These are phyloP conservation scores for Fusarium pininemorale DNA, from an alignment of 2,329 filamentous ascomycete genomes.

Conservation along the genomic window DNA sequence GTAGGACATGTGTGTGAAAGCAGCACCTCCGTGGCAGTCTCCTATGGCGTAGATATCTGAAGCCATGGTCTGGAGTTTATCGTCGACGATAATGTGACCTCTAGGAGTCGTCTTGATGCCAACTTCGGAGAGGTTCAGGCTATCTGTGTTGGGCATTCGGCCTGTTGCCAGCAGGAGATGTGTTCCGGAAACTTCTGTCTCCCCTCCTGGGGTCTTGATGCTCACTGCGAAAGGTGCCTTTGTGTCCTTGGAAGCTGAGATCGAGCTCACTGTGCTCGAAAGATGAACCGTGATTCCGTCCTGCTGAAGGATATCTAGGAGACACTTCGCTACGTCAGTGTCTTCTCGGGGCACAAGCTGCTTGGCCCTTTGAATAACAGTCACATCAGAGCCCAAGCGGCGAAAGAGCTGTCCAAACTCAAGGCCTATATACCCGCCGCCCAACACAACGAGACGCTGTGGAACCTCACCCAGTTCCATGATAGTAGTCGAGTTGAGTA, in stretches of 20 bases:
- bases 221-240: slow-evolving; percentile 30
- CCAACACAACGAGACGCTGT: slow-evolving; percentile 59
- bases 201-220: slow-evolving; percentile 31
- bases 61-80: slow-evolving; percentile 55
- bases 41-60: slow-evolving; percentile 58
- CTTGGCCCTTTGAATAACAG: slow-evolving; percentile 54
- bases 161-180: slow-evolving; percentile 62
- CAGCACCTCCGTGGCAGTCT: slow-evolving; percentile 61
- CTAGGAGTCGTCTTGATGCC: slow-evolving; percentile 51
- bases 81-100: slow-evolving; percentile 56
- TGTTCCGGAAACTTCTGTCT: slow-evolving; percentile 48
- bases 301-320: slow-evolving; percentile 55
- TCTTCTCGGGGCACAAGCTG: slow-evolving; percentile 59
- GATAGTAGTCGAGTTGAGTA: slow-evolving; percentile 59
- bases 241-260: slow-evolving; percentile 21
- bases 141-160: slow-evolving; percentile 59
- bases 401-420: slow-evolving; percentile 64
- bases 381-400: slow-evolving; percentile 59
- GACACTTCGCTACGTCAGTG: slow-evolving; percentile 54
- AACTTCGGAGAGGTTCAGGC: slow-evolving; percentile 52
- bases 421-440: slow-evolving; percentile 62
- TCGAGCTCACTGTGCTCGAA: slow-evolving; percentile 44
- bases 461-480: slow-evolving; percentile 58
- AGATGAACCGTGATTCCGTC: slow-evolving; percentile 58
- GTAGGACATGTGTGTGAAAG: slow-evolving; percentile 66